A percentile compares a stretch with the other conserved stretches of the same genome.
Conservation (phyloP, 2,329 filamentous ascomycete genomes). For the Diaporthe amygdali region DNA sequence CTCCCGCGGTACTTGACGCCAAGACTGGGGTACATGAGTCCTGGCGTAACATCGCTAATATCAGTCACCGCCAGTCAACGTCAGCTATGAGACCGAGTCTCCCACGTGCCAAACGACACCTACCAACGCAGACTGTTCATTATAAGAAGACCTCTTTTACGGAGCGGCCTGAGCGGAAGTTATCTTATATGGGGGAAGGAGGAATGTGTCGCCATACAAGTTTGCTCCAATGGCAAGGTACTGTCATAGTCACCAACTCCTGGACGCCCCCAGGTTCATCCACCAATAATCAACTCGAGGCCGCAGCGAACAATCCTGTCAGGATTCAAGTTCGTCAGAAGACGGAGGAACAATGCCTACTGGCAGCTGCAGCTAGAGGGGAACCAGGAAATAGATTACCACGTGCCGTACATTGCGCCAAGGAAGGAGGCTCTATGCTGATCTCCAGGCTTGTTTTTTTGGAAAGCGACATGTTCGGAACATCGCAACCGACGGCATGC, state of each 20-base stretch:
- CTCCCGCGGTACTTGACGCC: conserved; percentile 5
- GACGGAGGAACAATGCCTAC: too few relatives aligned
- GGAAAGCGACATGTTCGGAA: too few relatives aligned
- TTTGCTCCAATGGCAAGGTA: not conserved
- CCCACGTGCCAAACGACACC: not conserved
- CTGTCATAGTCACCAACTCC: too few relatives aligned
- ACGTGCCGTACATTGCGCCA: not conserved
- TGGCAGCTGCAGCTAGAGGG: not conserved
- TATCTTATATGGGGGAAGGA: too few relatives aligned
- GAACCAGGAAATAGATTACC: not conserved
- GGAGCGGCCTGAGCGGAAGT: too few relatives aligned
- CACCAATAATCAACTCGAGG: conserved; percentile 5
- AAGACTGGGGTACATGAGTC: conserved; percentile 11
- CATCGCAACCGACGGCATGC: too few relatives aligned
- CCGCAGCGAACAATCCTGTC: not conserved
- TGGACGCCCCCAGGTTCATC: too few relatives aligned
- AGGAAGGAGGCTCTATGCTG: not conserved
- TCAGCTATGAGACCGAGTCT: not conserved
- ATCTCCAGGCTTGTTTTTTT: not conserved
- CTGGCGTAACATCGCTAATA: not conserved
- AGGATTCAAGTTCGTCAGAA: not conserved
- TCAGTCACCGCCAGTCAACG: not conserved
- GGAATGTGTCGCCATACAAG: too few relatives aligned
- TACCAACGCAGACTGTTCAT: too few relatives aligned
- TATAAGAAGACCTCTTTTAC: too few relatives aligned